A percentile compares a stretch with the other conserved stretches of the same genome.
Conservation (phyloP, 164 flowering plant species). For the Amborella trichopoda region DNA sequence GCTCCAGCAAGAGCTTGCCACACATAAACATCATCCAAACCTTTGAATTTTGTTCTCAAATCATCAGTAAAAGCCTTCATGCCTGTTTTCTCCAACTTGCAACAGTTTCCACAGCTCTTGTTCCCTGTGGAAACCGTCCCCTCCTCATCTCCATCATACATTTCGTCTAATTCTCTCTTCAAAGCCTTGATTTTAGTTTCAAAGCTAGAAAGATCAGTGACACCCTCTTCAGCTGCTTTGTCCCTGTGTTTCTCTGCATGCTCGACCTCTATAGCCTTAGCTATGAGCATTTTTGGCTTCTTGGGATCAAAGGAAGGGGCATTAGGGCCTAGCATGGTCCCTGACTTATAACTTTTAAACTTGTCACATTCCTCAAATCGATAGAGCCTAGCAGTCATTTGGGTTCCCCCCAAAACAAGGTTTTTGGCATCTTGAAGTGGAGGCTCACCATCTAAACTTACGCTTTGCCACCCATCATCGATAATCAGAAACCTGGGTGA, state of each 20-base stretch:
- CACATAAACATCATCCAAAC: slow-evolving; percentile 70
- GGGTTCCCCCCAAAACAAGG: slow-evolving; percentile 68
- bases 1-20: slow-evolving; percentile 92
- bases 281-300: slow-evolving; percentile 48
- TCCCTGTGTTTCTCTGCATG: slow-evolving; percentile 41
- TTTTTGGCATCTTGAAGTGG: slow-evolving; percentile 48
- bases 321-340: slow-evolving; percentile 29
- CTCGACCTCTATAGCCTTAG: slow-evolving; percentile 60
- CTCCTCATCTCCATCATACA: slow-evolving; percentile 19
- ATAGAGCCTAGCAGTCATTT: slow-evolving; percentile 72
- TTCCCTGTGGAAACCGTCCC: neutral
- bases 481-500: slow-evolving; percentile 64
- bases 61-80: slow-evolving; percentile 64
- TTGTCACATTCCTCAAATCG: slow-evolving; percentile 55
- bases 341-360: slow-evolving; percentile 45
- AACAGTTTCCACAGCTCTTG: slow-evolving; percentile 6
- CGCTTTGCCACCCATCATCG: slow-evolving; percentile 90
- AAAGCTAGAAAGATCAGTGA: slow-evolving; percentile 25
- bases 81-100: slow-evolving; percentile 21
- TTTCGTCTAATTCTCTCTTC: slow-evolving; percentile 28
- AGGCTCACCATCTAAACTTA: slow-evolving; percentile 38
- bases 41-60: slow-evolving; percentile 47
- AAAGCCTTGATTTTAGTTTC: slow-evolving; percentile 22
- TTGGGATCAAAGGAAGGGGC: slow-evolving; percentile 40
- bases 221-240: slow-evolving; percentile 30